Evolutionary conservation across 1,284 basidiomycete genomes (phyloP), one percentile per base, ranked within the genome.

Genomic region (Meripilus lineatus): DNA sequence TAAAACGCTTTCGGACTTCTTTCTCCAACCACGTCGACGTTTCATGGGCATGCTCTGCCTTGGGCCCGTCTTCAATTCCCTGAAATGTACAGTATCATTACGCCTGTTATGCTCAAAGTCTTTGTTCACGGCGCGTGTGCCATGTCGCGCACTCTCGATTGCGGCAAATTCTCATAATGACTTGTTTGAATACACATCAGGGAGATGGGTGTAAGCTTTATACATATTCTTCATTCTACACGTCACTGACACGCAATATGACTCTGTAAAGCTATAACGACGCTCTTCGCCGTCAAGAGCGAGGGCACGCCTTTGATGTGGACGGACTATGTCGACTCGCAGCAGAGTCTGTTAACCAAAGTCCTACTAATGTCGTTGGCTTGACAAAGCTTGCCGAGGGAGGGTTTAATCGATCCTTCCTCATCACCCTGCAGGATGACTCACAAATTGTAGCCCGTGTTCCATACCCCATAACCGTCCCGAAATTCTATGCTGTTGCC

Each of bases 361-460:
- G 44, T 38, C 37, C 51, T 61, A 32, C 45, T 15, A 66, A 72
- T 55, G 50, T 74, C 56, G 55, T 56, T 57, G 50, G 15, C 38
- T 43, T 72, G 0, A 10, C 13, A 42, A 73, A 74, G 53, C 69
- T 74, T 44, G 70, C 56, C 39, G 69, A 74, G 62, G 70, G 72
- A 34, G 65, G 66, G 2, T 68, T 68, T 50, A 71, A 72, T 51
- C 66, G 68, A 35, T 62, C 55, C 34, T 73, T 74, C 56, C 61
- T 72, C 52, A 62, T 77, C 57, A 72, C 71, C 50, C 57, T 75
- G 62, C 56, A 50, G 47, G 63, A 59, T 47, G 65, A 58, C 48
- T 68, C 71, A 58, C 50, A 68, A 53, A 63, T 77, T 63, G 61
- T 75, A 0, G 72, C 71, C 1, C 71, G 71, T 44, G 66, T 75